Evolutionary conservation across 2,329 filamentous ascomycete genomes (phyloP).

Genomic region (Claviceps africana): DNA sequence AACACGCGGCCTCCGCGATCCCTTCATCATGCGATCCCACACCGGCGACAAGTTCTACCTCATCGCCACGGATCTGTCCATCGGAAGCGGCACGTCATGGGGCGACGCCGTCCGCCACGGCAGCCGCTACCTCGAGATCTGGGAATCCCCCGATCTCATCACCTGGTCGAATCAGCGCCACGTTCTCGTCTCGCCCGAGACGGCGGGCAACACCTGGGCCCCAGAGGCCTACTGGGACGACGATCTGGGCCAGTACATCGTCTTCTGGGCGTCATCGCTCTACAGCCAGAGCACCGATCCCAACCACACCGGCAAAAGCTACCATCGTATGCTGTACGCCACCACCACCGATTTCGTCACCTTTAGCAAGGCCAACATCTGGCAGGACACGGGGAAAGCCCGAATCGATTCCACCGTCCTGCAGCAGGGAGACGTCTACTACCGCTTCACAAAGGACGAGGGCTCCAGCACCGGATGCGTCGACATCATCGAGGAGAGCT

Average conservation of each 20-base stretch:
- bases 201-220: slow-evolving; percentile 1
- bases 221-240: not conserved
- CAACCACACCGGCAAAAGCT: not conserved
- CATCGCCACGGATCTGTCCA: slow-evolving; percentile 1
- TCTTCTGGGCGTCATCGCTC: not conserved
- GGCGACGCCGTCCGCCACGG: not conserved
- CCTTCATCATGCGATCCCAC: slow-evolving; percentile 1
- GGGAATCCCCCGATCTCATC: not conserved
- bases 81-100: slow-evolving; percentile 2
- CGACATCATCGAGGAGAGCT: not conserved
- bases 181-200: not conserved
- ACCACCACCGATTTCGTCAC: not conserved
- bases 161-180: not conserved
- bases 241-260: not conserved
- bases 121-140: slow-evolving; percentile 1
- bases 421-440: not conserved
- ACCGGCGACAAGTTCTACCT: slow-evolving; percentile 2
- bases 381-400: not conserved
- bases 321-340: not conserved
- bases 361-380: not conserved
- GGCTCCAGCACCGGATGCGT: not conserved
- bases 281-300: not conserved
- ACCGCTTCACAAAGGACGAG: slow-evolving; percentile 2
- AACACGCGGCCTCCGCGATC: not conserved
- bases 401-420: not conserved